A percentile compares a stretch with the other conserved stretches of the same genome.
Evolutionary conservation across 768 basidiomycete genomes (phyloP).

Genomic region (Lepiota venenata): DNA sequence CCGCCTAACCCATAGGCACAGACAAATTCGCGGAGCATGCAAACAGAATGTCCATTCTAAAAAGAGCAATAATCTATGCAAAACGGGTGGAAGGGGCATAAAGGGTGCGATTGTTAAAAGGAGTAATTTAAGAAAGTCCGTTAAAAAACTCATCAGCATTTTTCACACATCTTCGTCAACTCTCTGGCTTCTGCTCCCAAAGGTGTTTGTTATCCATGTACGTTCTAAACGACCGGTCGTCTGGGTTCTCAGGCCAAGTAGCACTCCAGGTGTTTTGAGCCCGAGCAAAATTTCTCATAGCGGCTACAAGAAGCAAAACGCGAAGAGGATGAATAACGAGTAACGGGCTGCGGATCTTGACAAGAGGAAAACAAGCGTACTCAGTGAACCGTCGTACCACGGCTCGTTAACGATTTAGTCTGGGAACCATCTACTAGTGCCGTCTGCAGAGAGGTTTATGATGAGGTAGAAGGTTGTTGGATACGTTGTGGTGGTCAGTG

Average conservation of each 20-base stretch:
- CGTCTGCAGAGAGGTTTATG: slow-evolving; percentile 73
- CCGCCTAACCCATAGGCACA: no score
- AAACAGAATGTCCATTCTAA: no score
- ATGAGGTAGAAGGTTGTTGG: slow-evolving; percentile 70
- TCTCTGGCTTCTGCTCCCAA: slow-evolving; percentile 14
- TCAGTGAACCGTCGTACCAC: slow-evolving; percentile 64
- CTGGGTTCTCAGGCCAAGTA: slow-evolving; percentile 63
- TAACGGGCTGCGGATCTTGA: not conserved
- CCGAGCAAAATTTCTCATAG: slow-evolving; percentile 80
- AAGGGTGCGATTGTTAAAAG: not conserved
- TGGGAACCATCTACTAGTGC: slow-evolving; percentile 88
- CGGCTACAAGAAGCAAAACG: slow-evolving; percentile 28
- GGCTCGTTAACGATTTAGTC: slow-evolving; percentile 73
- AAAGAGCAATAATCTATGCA: no score
- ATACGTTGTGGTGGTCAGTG: slow-evolving; percentile 13
- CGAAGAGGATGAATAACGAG: not conserved
- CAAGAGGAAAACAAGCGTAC: slow-evolving; percentile 34
- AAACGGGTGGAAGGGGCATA: not conserved
- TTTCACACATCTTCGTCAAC: no score
- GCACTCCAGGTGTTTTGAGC: slow-evolving; percentile 60
- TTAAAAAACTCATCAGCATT: no score
- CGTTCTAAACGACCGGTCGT: slow-evolving; percentile 70
- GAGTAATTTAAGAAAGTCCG: not conserved
- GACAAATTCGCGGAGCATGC: no score
- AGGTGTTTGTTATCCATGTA: slow-evolving; percentile 35